These are phyloP conservation scores for Termitomyces sp. DNA, from an alignment of 768 basidiomycete species.

Conservation along the genomic window DNA sequence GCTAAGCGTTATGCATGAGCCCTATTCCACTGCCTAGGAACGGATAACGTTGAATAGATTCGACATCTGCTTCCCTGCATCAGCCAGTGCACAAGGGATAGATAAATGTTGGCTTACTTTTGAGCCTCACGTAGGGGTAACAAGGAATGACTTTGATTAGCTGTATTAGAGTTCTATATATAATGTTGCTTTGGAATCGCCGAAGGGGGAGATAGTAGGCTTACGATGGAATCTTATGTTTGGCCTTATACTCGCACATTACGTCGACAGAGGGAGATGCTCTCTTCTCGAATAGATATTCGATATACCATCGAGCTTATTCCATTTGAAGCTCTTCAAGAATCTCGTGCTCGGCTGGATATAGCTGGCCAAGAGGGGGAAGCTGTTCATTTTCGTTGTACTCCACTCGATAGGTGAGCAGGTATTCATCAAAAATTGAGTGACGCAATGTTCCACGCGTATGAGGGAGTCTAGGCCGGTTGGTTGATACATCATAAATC, in stretches of 20 bases:
- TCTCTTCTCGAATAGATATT: neutral
- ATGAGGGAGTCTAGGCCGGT: neutral
- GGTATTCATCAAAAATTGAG: neutral
- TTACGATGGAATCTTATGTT: neutral
- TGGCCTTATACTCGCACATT: neutral
- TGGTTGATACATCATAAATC: neutral
- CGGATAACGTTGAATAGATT: no score
- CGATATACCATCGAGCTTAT: neutral
- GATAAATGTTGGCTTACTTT: no score
- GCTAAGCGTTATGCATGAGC: neutral
- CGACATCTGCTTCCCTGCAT: no score
- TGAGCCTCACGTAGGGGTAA: no score
- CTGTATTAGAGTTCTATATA: neutral
- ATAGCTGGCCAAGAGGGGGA: neutral
- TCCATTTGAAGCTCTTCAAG: neutral
- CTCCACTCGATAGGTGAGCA: neutral
- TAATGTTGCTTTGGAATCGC: neutral
- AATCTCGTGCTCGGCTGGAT: neutral
- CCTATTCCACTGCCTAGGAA: no score
- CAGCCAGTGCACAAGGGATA: no score
- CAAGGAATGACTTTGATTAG: neutral
- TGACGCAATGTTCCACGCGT: neutral
- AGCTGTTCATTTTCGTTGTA: neutral
- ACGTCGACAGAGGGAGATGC: neutral
- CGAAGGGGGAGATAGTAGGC: neutral